These are phyloP conservation scores for Laetiporus sulphureus DNA, from an alignment of 1,284 basidiomycete species.

Conservation along the genomic window DNA sequence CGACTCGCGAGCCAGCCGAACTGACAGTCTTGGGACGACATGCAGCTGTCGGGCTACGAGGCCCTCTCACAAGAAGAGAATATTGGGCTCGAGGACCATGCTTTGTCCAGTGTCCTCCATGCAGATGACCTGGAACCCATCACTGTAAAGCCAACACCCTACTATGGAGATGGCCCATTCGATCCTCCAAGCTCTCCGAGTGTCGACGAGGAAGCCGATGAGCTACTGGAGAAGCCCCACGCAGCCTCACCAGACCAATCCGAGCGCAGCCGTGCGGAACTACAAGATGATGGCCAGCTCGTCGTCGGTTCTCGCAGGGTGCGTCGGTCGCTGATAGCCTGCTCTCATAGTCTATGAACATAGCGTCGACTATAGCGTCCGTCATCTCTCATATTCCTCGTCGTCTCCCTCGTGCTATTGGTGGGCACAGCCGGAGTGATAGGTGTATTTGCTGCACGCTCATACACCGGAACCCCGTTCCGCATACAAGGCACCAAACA, in stretches of 20 bases:
- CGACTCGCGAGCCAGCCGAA: too few relatives aligned
- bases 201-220: constrained; percentile 59
- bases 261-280: constrained; percentile 17
- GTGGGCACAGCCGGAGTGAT: constrained; percentile 53
- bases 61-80: constrained; percentile 15
- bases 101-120: not conserved
- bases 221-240: constrained; percentile 35
- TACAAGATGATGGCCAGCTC: constrained; percentile 27
- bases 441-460: constrained; percentile 65
- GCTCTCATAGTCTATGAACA: too few relatives aligned
- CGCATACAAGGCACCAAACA: constrained; percentile 51
- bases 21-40: too few relatives aligned
- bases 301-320: constrained; percentile 32
- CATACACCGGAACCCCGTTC: constrained; percentile 52
- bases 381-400: constrained; percentile 46
- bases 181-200: constrained; percentile 67
- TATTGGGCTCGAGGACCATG: constrained; percentile 2
- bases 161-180: constrained; percentile 68
- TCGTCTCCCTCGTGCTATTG: constrained; percentile 45
- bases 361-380: constrained; percentile 36
- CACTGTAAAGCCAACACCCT: constrained; percentile 31
- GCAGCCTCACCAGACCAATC: constrained; percentile 24
- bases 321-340: too few relatives aligned
- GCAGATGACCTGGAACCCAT: constrained; percentile 6
- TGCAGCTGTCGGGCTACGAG: constrained; percentile 18